A percentile compares a stretch with the other conserved stretches of the same genome.
These are phyloP conservation scores for Camellia sinensis DNA, from an alignment of 148 eudicot genomes.

Conservation along the genomic window DNA sequence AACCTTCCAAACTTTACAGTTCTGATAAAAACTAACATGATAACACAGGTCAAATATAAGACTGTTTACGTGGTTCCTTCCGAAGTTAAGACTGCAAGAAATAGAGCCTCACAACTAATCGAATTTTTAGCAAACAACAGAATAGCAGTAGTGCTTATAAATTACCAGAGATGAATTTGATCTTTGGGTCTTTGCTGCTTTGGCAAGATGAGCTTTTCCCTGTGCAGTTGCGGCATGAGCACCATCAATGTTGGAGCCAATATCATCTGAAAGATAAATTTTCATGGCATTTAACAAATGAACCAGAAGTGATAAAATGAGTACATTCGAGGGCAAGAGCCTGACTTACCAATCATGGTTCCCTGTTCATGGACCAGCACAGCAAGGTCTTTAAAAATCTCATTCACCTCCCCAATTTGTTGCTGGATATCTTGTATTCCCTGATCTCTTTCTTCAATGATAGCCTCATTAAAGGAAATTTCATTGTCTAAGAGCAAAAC, in stretches of 20 bases:
- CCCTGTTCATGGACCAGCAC: conserved; percentile 34
- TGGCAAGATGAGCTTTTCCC: conserved; percentile 68
- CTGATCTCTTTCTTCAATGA: conserved; percentile 31
- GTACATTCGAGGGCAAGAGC: not conserved
- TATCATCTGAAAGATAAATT: conserved; percentile 52
- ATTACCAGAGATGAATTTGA: conserved; percentile 90
- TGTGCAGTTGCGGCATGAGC: conserved; percentile 76
- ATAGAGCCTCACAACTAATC: not conserved
- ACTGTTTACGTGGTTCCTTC: not conserved
- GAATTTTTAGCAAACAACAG: not conserved
- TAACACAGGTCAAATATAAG: not conserved
- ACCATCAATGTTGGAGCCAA: conserved; percentile 72
- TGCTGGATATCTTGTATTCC: conserved; percentile 31
- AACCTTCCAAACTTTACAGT: not conserved
- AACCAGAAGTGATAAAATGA: not conserved
- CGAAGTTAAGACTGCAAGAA: conserved; percentile 3
- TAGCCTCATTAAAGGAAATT: conserved; percentile 23
- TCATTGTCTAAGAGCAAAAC: conserved; percentile 29
- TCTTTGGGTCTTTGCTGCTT: conserved; percentile 83
- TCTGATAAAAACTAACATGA: not conserved
- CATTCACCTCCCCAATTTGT: conserved; percentile 34
- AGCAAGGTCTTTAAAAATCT: conserved; percentile 30
- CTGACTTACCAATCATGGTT: conserved; percentile 19
- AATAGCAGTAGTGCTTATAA: conserved; percentile 5
- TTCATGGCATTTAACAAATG: not conserved